phyloP scores from a whole-genome alignment of 192 early-diverging fungal genomes.

The Spinellus fusiger region DNA sequence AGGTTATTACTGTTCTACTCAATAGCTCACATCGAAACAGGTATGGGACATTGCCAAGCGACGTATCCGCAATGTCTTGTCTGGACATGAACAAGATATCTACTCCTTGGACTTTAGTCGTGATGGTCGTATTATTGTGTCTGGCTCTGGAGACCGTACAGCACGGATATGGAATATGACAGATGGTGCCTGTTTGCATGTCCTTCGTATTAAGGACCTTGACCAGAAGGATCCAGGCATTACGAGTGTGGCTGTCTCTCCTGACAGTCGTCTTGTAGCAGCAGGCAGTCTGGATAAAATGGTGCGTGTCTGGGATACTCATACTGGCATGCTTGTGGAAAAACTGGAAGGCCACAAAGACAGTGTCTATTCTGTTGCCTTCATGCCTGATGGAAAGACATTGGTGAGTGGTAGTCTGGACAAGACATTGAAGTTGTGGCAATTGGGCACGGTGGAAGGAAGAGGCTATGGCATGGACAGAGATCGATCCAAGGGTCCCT shows the following conservation, averaged over 20 bases:
- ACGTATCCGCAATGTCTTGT: constrained; percentile 59
- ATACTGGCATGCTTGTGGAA: constrained; percentile 75
- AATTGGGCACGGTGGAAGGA: constrained; percentile 47
- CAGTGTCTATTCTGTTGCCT: constrained; percentile 93
- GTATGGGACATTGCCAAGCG: constrained; percentile 65
- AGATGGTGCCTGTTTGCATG: constrained; percentile 63
- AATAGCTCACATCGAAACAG: constrained; percentile 15
- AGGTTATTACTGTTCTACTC: not conserved
- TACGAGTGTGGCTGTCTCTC: constrained; percentile 90
- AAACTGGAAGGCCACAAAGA: constrained; percentile 93
- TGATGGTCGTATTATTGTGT: constrained; percentile 85
- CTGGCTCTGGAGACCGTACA: constrained; percentile 81
- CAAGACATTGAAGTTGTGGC: constrained; percentile 89
- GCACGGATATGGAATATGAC: constrained; percentile 86
- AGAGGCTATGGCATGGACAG: constrained; percentile 18
- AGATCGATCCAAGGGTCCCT: constrained; percentile 27
- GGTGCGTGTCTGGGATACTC: constrained; percentile 87
- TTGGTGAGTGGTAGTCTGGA: constrained; percentile 91
- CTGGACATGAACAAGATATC: constrained; percentile 94
- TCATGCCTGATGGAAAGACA: constrained; percentile 86
- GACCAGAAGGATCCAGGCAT: constrained; percentile 88
- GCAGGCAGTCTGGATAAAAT: constrained; percentile 90
- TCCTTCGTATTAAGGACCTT: constrained; percentile 73
- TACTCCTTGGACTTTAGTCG: constrained; percentile 92
- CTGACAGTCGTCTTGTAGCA: constrained; percentile 80